Evolutionary conservation across 164 flowering plant species (phyloP).

Genomic region (Dillenia turbinata): DNA sequence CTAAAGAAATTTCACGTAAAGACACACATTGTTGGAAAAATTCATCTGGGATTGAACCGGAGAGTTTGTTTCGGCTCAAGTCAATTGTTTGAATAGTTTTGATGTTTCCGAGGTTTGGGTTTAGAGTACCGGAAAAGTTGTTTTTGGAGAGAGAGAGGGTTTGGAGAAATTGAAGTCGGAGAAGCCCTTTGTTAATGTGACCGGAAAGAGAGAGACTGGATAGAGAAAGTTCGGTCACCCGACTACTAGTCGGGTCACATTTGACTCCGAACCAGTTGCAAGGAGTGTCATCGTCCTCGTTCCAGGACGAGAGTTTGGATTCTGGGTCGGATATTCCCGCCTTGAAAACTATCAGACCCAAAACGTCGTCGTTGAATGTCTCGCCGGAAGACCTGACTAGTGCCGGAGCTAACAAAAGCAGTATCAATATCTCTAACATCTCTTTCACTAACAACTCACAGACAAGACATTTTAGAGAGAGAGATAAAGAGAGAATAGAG

Average conservation of each 20-base stretch:
- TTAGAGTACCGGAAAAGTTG: slow-evolving; percentile 64
- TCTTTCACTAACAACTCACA: neutral
- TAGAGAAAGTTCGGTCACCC: slow-evolving; percentile 46
- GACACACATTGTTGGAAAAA: slow-evolving; percentile 76
- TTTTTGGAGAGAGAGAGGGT: slow-evolving; percentile 41
- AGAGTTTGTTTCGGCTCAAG: slow-evolving; percentile 59
- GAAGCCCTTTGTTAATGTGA: slow-evolving; percentile 39
- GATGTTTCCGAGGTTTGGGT: slow-evolving; percentile 46
- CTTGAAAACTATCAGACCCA: slow-evolving; percentile 61
- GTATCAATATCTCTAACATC: neutral
- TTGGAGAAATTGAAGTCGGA: slow-evolving; percentile 36
- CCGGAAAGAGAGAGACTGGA: slow-evolving; percentile 46
- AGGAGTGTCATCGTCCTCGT: slow-evolving; percentile 40
- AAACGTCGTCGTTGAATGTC: slow-evolving; percentile 52
- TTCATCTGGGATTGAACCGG: slow-evolving; percentile 70
- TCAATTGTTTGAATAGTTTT: slow-evolving; percentile 49
- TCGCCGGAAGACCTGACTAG: neutral
- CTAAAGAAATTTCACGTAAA: slow-evolving; percentile 56
- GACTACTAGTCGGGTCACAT: slow-evolving; percentile 34
- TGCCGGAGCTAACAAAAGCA: neutral
- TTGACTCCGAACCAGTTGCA: slow-evolving; percentile 51
- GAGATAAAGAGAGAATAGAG: neutral
- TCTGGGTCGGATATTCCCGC: slow-evolving; percentile 51
- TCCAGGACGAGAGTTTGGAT: slow-evolving; percentile 42
- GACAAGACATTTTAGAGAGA: neutral